Percentiles rank a stretch among this genome's conserved stretches.
These are phyloP conservation scores for Fusarium keratoplasticum DNA, from an alignment of 2,329 filamentous ascomycete genomes.

Conservation along the genomic window DNA sequence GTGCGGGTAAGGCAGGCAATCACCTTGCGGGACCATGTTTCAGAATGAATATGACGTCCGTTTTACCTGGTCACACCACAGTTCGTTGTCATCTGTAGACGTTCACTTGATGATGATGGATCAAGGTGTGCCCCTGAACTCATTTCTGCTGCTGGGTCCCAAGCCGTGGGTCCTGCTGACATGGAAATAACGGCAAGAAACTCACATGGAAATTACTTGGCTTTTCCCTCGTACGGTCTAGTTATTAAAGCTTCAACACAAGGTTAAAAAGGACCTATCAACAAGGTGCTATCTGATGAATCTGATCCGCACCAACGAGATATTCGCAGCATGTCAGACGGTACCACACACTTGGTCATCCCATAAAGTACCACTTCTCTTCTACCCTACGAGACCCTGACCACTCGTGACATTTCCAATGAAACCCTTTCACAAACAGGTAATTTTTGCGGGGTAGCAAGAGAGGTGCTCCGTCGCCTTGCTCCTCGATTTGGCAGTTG, in stretches of 20 bases:
- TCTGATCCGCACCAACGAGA: slow-evolving; percentile 4
- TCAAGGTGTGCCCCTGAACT: background rate
- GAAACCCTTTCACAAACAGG: background rate
- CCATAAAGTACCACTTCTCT: background rate
- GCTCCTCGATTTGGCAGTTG: slow-evolving; percentile 3
- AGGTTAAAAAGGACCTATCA: background rate
- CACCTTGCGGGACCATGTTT: background rate
- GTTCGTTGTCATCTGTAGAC: background rate
- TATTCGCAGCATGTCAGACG: background rate
- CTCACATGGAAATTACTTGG: background rate
- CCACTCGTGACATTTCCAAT: background rate
- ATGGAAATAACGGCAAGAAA: background rate
- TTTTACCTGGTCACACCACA: background rate
- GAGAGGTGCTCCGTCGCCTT: background rate
- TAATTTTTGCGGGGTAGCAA: slow-evolving; percentile 3
- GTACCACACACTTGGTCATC: background rate
- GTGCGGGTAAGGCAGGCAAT: background rate
- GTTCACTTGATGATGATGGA: background rate
- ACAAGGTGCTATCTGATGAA: background rate
- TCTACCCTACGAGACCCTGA: background rate
- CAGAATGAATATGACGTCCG: background rate
- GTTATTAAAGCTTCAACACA: background rate
- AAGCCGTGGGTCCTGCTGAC: background rate
- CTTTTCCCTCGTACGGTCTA: background rate
- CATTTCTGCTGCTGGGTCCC: background rate